These are phyloP conservation scores for Globisporangium canariense DNA, from an alignment of 352 stramenopile species.

Conservation along the genomic window DNA sequence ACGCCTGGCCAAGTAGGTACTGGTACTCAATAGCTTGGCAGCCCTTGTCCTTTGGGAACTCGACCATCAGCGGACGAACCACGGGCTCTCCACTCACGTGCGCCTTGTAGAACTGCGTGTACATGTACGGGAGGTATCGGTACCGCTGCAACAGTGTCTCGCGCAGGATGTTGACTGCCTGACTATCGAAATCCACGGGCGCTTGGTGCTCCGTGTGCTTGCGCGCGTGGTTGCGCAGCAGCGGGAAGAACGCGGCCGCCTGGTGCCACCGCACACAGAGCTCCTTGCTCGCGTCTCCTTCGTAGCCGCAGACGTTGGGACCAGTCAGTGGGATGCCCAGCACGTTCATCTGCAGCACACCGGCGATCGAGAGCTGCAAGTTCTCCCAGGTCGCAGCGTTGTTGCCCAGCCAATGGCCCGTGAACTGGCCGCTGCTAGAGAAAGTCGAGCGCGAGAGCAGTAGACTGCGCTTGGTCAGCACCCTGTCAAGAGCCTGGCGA, in stretches of 20 bases:
- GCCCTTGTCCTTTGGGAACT: slow-evolving; percentile 54
- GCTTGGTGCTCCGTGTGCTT: slow-evolving; percentile 36
- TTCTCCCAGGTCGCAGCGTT: slow-evolving; percentile 75
- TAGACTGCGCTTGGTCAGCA: slow-evolving; percentile 61
- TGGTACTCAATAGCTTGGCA: slow-evolving; percentile 50
- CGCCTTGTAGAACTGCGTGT: slow-evolving; percentile 74
- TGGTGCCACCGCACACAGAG: slow-evolving; percentile 85
- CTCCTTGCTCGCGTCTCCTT: slow-evolving; percentile 44
- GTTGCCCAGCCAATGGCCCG: slow-evolving; percentile 58
- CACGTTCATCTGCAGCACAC: slow-evolving; percentile 74
- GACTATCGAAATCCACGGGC: slow-evolving; percentile 63
- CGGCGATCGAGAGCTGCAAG: slow-evolving; percentile 66
- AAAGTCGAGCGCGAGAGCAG: slow-evolving; percentile 71
- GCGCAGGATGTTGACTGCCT: slow-evolving; percentile 62
- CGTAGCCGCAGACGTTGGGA: slow-evolving; percentile 61
- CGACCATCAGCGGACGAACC: slow-evolving; percentile 52
- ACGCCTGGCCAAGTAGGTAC: slow-evolving; percentile 61
- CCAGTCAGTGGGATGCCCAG: slow-evolving; percentile 70
- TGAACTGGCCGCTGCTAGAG: slow-evolving; percentile 54
- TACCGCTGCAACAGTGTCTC: slow-evolving; percentile 64
- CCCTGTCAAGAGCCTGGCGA: slow-evolving; percentile 33
- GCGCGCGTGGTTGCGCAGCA: slow-evolving; percentile 75
- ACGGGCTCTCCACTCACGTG: slow-evolving; percentile 42
- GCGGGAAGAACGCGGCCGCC: slow-evolving; percentile 69
- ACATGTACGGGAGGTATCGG: slow-evolving; percentile 79